Conservation (phyloP, 495 filamentous ascomycete species). For the Neurospora sublineolata region DNA sequence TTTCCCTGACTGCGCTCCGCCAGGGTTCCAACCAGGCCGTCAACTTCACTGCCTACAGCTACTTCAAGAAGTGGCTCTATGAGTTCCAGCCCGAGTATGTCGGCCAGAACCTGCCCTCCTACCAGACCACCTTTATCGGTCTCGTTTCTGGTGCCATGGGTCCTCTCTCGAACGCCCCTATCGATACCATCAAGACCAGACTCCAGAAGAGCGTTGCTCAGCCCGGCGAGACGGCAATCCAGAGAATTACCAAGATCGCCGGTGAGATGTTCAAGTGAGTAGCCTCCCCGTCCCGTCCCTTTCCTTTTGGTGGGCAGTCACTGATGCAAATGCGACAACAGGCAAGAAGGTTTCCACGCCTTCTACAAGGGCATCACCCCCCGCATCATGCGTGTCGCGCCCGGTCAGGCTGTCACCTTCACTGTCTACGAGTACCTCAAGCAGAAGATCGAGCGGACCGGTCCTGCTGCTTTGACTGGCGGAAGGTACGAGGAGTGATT, state of each 20-base stretch:
- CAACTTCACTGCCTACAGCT: slow-evolving; percentile 97
- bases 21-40: slow-evolving; percentile 96
- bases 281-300: neutral
- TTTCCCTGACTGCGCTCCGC: slow-evolving; percentile 81
- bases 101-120: slow-evolving; percentile 57
- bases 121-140: slow-evolving; percentile 84
- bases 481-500: slow-evolving; percentile 61
- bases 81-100: slow-evolving; percentile 50
- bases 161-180: slow-evolving; percentile 89
- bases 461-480: slow-evolving; percentile 51
- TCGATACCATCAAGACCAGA: slow-evolving; percentile 98
- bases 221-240: slow-evolving; percentile 66
- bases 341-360: slow-evolving; percentile 76
- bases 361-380: slow-evolving; percentile 99
- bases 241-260: slow-evolving; percentile 65
- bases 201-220: slow-evolving; percentile 82
- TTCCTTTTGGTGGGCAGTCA: neutral
- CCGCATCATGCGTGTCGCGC: slow-evolving; percentile 91
- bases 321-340: slow-evolving; percentile 11
- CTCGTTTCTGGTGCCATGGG: slow-evolving; percentile 90
- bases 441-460: slow-evolving; percentile 65
- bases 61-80: slow-evolving; percentile 74
- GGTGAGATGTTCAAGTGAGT: slow-evolving; percentile 81
- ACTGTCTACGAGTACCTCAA: slow-evolving; percentile 91
- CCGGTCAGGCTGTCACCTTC: slow-evolving; percentile 96